Evolutionary conservation across 352 stramenopile genomes (phyloP), one percentile per base, ranked within the genome.

Genomic region (Phytophthora niederhauseri): DNA sequence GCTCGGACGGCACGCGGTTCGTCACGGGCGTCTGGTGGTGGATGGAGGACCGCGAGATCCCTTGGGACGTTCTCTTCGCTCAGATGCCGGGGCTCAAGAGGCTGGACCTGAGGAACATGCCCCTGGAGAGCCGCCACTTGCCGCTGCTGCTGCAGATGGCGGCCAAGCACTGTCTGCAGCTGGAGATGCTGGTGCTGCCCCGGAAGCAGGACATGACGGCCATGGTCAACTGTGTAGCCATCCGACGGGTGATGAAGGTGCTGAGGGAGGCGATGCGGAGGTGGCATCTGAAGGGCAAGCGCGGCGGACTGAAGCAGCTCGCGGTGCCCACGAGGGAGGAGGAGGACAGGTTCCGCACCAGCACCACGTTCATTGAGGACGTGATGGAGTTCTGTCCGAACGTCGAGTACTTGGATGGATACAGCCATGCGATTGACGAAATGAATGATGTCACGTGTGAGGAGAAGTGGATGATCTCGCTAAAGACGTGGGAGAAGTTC

Each of bases 221-320:
- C 14, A 74, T 38, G 43, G 57, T 66, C 11, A 57, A 66, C 56
- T 64, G 67, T 11, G 26, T 34, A 20, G 51, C 38, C 8, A 49
- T 65, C 46, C 38, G 38, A 11, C n/a, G 7, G 43, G n/a, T 85
- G 12, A 72, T 80, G 56, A 22, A 61, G 2, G 71, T 70, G 14
- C 6, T 82, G 8, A 75, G 70, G n/a, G n/a, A 38, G 20, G 66
- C 75, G 19, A 60, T 85, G 34, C 24, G 64, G 65, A 70, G 60
- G 22, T 81, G 75, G 75, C 41, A 71, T 31, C n/a, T 58, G 22
- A 79, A 79, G 28, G 70, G 72, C 2, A 64, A 57, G 19, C 68
- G 51, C n/a, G 77, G 77, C 4, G 77, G 77, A 0, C 60, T 85
- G 1, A 78, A 80, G 8, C 69, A 85, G 45, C 26, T 85, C 15